Evolutionary conservation across 75 land plant species (phyloP).

Genomic region (Sequoiadendron giganteum): DNA sequence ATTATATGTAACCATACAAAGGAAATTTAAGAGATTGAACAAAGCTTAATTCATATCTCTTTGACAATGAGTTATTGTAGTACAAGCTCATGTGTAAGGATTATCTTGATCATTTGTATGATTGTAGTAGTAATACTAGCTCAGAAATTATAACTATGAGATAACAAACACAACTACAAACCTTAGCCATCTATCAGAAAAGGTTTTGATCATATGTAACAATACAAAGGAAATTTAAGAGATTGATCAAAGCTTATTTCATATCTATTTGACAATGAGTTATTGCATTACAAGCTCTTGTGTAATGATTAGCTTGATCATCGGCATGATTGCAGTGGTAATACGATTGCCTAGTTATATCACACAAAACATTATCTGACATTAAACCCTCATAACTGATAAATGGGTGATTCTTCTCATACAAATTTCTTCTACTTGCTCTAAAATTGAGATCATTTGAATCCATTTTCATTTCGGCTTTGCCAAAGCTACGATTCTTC

Average conservation of each 20-base stretch:
- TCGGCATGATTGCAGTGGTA: constrained; percentile 18
- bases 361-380: constrained; percentile 27
- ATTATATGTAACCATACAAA: no score
- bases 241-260: not conserved
- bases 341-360: constrained; percentile 22
- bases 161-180: not conserved
- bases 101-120: no score
- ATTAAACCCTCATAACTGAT: constrained; percentile 26
- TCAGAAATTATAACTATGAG: not conserved
- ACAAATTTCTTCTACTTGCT: not conserved
- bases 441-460: not conserved
- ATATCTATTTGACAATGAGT: constrained; percentile 9
- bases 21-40: no score
- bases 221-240: not conserved
- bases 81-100: no score
- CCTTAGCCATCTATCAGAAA: not conserved
- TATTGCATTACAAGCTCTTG: constrained; percentile 20
- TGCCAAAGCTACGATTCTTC: not conserved
- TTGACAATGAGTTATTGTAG: no score
- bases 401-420: not conserved
- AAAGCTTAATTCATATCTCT: no score
- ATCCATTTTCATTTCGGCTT: not conserved
- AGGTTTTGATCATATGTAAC: not conserved
- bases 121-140: no score
- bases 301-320: constrained; percentile 13